Evolutionary conservation across 2,329 filamentous ascomycete species (phyloP).

Genomic region (Arthrocladium fulminans): DNA sequence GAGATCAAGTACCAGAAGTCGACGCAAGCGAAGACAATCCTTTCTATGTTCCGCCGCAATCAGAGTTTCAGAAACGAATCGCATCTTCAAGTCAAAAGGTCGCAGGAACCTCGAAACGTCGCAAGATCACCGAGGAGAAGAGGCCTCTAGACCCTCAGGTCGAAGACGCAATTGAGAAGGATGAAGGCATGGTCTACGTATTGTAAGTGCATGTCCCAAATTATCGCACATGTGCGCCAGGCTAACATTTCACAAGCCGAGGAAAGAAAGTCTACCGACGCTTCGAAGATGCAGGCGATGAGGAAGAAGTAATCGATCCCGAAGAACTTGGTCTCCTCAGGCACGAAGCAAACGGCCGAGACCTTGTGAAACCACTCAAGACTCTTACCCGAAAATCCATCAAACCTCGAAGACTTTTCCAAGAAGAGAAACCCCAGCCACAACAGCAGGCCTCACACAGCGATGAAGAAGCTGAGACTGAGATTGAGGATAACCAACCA

Average conservation of each 20-base stretch:
- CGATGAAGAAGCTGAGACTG: slow-evolving; percentile 47
- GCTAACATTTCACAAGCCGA: slow-evolving; percentile 37
- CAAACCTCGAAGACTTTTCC: slow-evolving; percentile 53
- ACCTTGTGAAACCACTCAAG: slow-evolving; percentile 28
- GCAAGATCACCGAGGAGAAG: slow-evolving; percentile 25
- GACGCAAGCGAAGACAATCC: slow-evolving; percentile 48
- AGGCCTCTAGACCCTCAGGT: slow-evolving; percentile 33
- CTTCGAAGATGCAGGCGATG: slow-evolving; percentile 38
- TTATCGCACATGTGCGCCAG: slow-evolving; percentile 3
- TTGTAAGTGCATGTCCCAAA: slow-evolving; percentile 44
- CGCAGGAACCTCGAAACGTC: slow-evolving; percentile 29
- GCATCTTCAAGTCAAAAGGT: slow-evolving; percentile 21
- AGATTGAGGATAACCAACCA: slow-evolving; percentile 39
- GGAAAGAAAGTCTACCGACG: slow-evolving; percentile 53
- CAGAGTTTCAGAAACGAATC: slow-evolving; percentile 29
- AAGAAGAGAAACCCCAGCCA: slow-evolving; percentile 36
- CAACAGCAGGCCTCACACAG: slow-evolving; percentile 31
- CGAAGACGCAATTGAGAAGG: slow-evolving; percentile 42
- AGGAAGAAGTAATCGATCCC: slow-evolving; percentile 34
- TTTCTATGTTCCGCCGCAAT: slow-evolving; percentile 33
- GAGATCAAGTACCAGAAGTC: slow-evolving; percentile 49
- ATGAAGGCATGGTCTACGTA: slow-evolving; percentile 52
- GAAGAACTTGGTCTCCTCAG: slow-evolving; percentile 35
- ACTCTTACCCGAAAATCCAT: slow-evolving; percentile 50
- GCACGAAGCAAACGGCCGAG: slow-evolving; percentile 30